Evolutionary conservation across 345 rosid genomes (phyloP), one percentile per base, ranked within the genome.

Genomic region (Euphorbia pulcherrima): DNA sequence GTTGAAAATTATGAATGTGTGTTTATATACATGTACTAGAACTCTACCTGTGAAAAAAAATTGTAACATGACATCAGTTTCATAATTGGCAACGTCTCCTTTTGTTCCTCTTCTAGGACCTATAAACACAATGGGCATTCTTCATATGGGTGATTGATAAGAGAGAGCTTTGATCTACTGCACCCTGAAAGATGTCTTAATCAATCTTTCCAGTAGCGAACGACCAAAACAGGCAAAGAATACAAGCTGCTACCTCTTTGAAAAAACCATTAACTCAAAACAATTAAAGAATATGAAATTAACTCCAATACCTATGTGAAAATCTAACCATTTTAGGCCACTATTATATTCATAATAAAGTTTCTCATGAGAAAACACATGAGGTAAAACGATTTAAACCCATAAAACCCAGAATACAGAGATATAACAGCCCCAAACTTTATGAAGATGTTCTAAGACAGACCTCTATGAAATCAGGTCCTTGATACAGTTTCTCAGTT

Each of bases 1-100:
- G 17, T 20, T 0, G 50, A 44, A 44, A 12, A 39, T 39, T 14
- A 11, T 14, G 50, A 1, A 18, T 10, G 16, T 44, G 50, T 44
- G 13, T 44, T 2, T 44, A 44, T 44, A 44, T 44, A 11, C 16
- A 27, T 67, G 21, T 47, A 60, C 55, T 2, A 20, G 20, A 21
- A 65, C 58, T 44, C 70, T 79, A 92, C 98, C 96, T 76, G 81
- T 93, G 98, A 70, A 90, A 90, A 75, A n/a, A 92, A 93, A 72
- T 90, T 97, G 67, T 88, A 93, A 77, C 98, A 93, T 73, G 98
- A 93, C 98, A 93, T 93, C 77, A 93, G 79, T 88, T 93, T 93
- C 98, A 93, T 93, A 82, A 89, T 90, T 53, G 94, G 87, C 79
- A 82, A 79, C 58, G 61, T 52, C 55, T 76, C 75, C 56, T 69